Percentiles rank a stretch among this genome's conserved stretches.
Evolutionary conservation across 1,284 basidiomycete species (phyloP).

Genomic region (Rhodotorula sp.): DNA sequence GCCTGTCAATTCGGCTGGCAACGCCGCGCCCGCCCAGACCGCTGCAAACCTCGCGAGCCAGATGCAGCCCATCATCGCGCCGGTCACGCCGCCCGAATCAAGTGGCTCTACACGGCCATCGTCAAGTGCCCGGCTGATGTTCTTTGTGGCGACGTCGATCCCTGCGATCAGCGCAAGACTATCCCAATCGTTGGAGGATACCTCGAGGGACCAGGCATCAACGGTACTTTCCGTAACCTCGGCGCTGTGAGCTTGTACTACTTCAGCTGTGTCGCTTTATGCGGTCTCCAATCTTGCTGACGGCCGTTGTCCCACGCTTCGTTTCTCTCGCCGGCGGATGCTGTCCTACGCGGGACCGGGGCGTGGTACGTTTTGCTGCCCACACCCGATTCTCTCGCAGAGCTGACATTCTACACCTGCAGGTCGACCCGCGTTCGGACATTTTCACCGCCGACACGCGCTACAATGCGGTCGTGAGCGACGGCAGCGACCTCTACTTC

Average conservation of each 20-base stretch:
- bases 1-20: too few species aligned
- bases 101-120: slow-evolving; percentile 23
- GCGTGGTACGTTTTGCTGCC: neutral
- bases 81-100: slow-evolving; percentile 14
- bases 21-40: neutral
- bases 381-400: too few species aligned
- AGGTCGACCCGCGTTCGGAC: slow-evolving; percentile 24
- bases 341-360: neutral
- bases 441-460: slow-evolving; percentile 30
- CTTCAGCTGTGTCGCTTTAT: neutral
- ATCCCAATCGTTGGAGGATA: slow-evolving; percentile 20
- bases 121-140: slow-evolving; percentile 10
- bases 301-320: neutral
- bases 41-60: neutral
- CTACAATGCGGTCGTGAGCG: slow-evolving; percentile 17
- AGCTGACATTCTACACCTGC: neutral
- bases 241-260: slow-evolving; percentile 8
- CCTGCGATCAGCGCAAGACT: slow-evolving; percentile 14
- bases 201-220: slow-evolving; percentile 11
- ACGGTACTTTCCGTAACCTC: slow-evolving; percentile 15
- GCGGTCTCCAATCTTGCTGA: neutral
- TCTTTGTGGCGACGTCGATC: neutral
- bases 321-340: neutral
- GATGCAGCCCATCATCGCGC: neutral
- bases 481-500: slow-evolving; percentile 22